phyloP scores from a whole-genome alignment of 108 stramenopile genomes.

The Nannochloropsis granulata region DNA sequence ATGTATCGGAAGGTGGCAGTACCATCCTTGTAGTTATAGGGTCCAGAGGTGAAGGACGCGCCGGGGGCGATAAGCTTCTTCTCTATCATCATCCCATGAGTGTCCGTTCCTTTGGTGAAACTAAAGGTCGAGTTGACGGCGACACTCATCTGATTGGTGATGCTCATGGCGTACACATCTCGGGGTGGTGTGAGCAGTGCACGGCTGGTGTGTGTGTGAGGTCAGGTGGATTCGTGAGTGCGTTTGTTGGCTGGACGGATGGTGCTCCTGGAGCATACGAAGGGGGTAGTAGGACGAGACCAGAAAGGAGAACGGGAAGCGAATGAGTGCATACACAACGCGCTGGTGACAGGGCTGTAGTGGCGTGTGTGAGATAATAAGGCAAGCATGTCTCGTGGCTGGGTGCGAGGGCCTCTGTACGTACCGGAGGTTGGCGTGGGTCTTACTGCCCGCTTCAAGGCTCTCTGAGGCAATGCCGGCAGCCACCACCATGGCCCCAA shows the following conservation, averaged over 20 bases:
- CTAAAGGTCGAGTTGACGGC: not conserved
- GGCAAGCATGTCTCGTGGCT: no score
- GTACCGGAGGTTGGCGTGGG: no score
- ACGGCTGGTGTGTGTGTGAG: not conserved
- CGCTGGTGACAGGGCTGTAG: no score
- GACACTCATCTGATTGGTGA: not conserved
- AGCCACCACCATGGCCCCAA: no score
- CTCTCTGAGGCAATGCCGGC: no score
- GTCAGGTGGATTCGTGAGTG: not conserved
- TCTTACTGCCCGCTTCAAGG: no score
- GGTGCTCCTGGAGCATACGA: no score
- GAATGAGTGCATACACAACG: no score
- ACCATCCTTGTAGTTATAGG: not conserved
- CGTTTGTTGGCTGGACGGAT: not conserved
- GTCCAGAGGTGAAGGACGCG: not conserved
- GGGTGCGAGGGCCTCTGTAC: no score
- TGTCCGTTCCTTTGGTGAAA: not conserved
- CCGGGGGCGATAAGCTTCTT: not conserved
- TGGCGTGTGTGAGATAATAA: no score
- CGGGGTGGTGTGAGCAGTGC: not conserved
- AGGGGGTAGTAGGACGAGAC: no score
- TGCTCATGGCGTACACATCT: not conserved
- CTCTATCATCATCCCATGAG: not conserved
- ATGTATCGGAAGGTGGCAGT: not conserved
- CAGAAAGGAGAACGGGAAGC: no score